Conservation (phyloP, 139 green algal species). For the Tetradesmus obliquus region DNA sequence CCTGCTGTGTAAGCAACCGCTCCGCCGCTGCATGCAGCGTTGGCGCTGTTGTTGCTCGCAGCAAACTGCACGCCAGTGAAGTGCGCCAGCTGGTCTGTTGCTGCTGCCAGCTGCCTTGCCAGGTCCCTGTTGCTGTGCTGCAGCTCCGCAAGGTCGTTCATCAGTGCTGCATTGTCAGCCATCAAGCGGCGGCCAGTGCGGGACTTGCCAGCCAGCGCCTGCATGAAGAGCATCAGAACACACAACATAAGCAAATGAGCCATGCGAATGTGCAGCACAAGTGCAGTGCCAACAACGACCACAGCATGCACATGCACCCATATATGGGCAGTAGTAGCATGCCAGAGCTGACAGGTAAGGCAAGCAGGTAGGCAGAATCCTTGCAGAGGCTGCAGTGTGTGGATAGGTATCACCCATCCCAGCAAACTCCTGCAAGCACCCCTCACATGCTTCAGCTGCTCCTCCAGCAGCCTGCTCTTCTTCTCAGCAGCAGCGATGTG, state of each 20-base stretch:
- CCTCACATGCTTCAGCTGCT: constrained; percentile 18
- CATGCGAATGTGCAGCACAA: not conserved
- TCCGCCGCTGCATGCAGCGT: not conserved
- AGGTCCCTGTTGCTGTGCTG: constrained; percentile 19
- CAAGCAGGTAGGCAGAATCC: too few relatives aligned
- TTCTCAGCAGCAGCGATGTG: constrained; percentile 39
- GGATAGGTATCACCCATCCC: too few relatives aligned
- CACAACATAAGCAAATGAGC: not conserved
- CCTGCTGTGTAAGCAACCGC: not conserved
- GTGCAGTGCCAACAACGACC: not conserved
- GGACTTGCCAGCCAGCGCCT: constrained; percentile 10
- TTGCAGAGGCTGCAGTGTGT: too few relatives aligned
- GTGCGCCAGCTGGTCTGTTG: constrained; percentile 27
- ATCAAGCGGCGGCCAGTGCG: constrained; percentile 9
- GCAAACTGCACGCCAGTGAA: not conserved
- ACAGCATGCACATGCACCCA: too few relatives aligned
- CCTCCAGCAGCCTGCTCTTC: constrained; percentile 30
- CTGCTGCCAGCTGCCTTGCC: constrained; percentile 20
- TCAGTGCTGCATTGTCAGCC: constrained; percentile 28
- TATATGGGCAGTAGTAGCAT: too few relatives aligned
- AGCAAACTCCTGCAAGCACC: not conserved
- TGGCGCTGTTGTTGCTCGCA: too few relatives aligned
- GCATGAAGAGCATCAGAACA: not conserved
- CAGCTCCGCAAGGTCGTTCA: constrained; percentile 25
- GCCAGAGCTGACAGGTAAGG: too few relatives aligned